Base-by-base conservation (phyloP, 2,329 filamentous ascomycete species). In the Neofusicoccum kwambonambiense region DNA sequence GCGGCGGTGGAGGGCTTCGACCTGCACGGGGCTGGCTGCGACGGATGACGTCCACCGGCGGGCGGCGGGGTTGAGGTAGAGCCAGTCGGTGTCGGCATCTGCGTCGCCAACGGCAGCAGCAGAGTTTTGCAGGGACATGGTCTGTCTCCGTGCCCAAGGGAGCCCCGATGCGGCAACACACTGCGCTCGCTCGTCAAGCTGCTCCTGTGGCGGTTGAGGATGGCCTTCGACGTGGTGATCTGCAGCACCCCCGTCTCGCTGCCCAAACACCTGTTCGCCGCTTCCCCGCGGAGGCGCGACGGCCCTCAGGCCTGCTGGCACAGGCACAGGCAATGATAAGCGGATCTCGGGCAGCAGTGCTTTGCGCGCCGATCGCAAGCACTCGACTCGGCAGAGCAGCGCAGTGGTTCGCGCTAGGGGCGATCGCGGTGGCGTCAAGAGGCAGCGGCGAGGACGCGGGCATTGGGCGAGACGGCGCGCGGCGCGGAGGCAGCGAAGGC, bases 1-100 rank as follows among this genome's bases (percentile, higher is more conserved):
- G 1, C 76, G 78, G 35, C 77, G 71, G 70, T 92, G 89, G 73
- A 91, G 89, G 7, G 65, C 64, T 49, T 73, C 39, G 27, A 68
- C 64, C 22, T 17, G 31, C n/a, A 54, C 64, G 44, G 51, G n/a
- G 44, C 64, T 47, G 45, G 42, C 54, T 17, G 56, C 22, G 31
- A 17, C 47, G 34, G 47, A 37, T 42, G 47, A 73, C 34, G 41
- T 66, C 69, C 68, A 75, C 1, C 68, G 65, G 11, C 64, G 64
- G 19, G 75, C 73, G 9, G 70, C 71, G 34, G 71, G 62, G 45
- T 76, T 76, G 58, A 70, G 58, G 62, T 69, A 73, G 71, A 75
- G 56, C 56, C 56, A 60, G 27, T 60, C 56, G 56, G 42, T 5
- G 27, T 31, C 27, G 27, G 27, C 27, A 31, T 31, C 27, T 31